Percentiles rank a stretch among this genome's conserved stretches.
Conservation (phyloP, 768 basidiomycete species). For the Rhodotorula paludigena region DNA sequence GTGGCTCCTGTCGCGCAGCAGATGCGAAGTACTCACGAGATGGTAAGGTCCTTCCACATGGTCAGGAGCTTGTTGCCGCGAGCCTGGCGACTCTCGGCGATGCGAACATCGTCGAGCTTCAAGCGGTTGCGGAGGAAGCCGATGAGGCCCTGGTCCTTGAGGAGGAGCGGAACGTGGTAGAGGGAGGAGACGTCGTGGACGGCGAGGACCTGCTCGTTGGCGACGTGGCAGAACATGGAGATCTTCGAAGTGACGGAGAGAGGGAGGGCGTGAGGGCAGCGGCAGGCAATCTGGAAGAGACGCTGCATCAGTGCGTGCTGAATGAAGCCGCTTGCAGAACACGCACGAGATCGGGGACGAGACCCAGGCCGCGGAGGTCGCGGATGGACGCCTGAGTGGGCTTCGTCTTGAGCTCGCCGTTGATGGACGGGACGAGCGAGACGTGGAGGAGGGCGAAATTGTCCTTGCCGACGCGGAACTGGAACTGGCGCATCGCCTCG, state of each 20-base stretch:
- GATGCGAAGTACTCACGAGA: slow-evolving; percentile 52
- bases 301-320: slow-evolving; percentile 48
- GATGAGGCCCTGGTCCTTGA: slow-evolving; percentile 88
- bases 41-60: slow-evolving; percentile 78
- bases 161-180: slow-evolving; percentile 90
- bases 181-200: slow-evolving; percentile 95
- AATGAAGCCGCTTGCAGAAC: too few relatives aligned
- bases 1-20: too few relatives aligned
- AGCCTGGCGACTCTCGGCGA: slow-evolving; percentile 57
- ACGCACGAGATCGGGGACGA: slow-evolving; percentile 70
- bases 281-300: slow-evolving; percentile 66
- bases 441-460: slow-evolving; percentile 97
- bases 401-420: slow-evolving; percentile 98
- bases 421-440: slow-evolving; percentile 95
- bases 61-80: slow-evolving; percentile 63
- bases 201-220: slow-evolving; percentile 75
- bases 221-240: slow-evolving; percentile 98
- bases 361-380: slow-evolving; percentile 81
- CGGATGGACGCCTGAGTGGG: slow-evolving; percentile 96
- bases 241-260: slow-evolving; percentile 88
- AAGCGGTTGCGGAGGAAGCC: slow-evolving; percentile 75
- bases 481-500: slow-evolving; percentile 99
- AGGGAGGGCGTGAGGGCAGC: slow-evolving; percentile 74
- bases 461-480: slow-evolving; percentile 91
- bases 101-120: slow-evolving; percentile 58